phyloP scores from a whole-genome alignment of 345 rosid species.

The Aegle marmelos region DNA sequence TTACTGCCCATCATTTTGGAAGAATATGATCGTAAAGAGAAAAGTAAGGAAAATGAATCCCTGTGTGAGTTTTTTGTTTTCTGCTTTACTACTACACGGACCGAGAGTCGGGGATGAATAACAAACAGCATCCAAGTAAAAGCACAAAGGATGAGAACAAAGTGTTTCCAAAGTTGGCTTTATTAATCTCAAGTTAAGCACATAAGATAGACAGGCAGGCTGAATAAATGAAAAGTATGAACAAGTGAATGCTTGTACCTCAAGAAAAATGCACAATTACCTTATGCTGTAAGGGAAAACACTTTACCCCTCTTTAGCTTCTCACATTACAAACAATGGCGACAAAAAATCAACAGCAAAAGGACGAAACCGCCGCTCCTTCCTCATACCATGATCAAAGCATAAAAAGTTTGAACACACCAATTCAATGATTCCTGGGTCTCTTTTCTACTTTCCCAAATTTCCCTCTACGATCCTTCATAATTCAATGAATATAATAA shows the following conservation, averaged over 20 bases:
- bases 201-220: slow-evolving; percentile 6
- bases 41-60: no score
- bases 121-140: background rate
- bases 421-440: slow-evolving; percentile 17
- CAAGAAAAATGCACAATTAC: slow-evolving; percentile 20
- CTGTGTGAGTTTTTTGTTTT: background rate
- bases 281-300: slow-evolving; percentile 1
- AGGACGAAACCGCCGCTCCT: slow-evolving; percentile 16
- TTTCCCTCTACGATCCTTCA: slow-evolving; percentile 11
- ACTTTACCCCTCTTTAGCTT: slow-evolving; percentile 4
- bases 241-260: slow-evolving; percentile 20
- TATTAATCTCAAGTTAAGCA: background rate
- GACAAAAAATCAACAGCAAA: background rate
- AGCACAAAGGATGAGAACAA: background rate
- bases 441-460: background rate
- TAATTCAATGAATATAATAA: slow-evolving; percentile 21
- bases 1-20: background rate
- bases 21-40: background rate
- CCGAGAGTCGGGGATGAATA: background rate
- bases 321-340: slow-evolving; percentile 16
- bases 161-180: background rate
- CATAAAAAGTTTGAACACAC: slow-evolving; percentile 26
- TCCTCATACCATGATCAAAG: slow-evolving; percentile 17
- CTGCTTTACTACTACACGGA: background rate
- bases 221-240: background rate